A percentile compares a stretch with the other conserved stretches of the same genome.
Conservation (phyloP, 225 moss, liverwort and hornwort species). For the Takakia lepidozioides region DNA sequence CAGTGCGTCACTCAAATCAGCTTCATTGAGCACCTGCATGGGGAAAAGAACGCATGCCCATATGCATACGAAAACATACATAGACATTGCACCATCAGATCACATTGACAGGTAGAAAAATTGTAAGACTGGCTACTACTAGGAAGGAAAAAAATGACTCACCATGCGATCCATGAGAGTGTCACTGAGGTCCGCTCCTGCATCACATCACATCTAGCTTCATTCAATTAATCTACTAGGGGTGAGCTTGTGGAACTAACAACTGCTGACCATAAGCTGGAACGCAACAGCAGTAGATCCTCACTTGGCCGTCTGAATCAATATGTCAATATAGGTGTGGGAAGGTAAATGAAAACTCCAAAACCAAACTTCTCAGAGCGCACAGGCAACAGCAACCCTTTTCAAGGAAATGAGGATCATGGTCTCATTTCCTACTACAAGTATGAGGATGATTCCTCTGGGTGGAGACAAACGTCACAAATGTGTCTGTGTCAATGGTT, state of each 20-base stretch:
- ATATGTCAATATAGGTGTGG: background rate
- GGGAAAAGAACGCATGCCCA: background rate
- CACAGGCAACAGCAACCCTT: too few relatives aligned
- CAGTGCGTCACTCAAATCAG: slow-evolving; percentile 82
- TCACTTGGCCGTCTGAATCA: background rate
- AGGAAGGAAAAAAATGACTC: slow-evolving; percentile 13
- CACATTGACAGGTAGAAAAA: too few relatives aligned
- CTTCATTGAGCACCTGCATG: slow-evolving; percentile 88
- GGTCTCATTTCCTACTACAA: too few relatives aligned
- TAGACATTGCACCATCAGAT: too few relatives aligned
- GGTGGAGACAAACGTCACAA: too few relatives aligned
- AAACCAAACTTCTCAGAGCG: too few relatives aligned
- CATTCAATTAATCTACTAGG: too few relatives aligned
- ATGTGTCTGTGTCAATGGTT: too few relatives aligned
- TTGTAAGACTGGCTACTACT: too few relatives aligned
- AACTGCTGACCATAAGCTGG: background rate
- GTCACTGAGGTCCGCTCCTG: slow-evolving; percentile 99
- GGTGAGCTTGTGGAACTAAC: background rate
- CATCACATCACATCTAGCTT: slow-evolving; percentile 1
- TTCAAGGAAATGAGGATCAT: too few relatives aligned
- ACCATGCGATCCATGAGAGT: slow-evolving; percentile 99
- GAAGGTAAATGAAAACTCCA: too few relatives aligned
- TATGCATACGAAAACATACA: background rate
- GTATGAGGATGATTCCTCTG: too few relatives aligned
- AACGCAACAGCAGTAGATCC: background rate